phyloP scores from a whole-genome alignment of 2,329 filamentous ascomycete species.

The Dothistroma pini region DNA sequence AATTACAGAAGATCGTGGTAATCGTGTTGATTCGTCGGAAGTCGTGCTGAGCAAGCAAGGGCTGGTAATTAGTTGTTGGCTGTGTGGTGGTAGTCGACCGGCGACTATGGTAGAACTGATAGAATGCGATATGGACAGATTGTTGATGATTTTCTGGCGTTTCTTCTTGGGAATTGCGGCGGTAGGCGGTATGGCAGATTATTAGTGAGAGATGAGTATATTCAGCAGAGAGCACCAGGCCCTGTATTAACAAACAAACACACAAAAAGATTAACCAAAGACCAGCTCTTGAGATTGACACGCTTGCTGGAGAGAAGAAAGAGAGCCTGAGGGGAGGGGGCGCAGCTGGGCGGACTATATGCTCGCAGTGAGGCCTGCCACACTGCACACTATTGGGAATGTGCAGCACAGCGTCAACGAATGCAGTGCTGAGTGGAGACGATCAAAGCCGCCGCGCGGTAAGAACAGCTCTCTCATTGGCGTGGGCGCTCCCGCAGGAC shows the following conservation, averaged over 20 bases:
- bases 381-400: constrained; percentile 25
- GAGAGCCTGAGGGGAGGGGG: constrained; percentile 17
- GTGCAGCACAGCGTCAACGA: constrained; percentile 28
- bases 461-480: constrained; percentile 4
- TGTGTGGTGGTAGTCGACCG: constrained; percentile 30
- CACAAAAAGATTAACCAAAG: constrained; percentile 40
- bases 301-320: constrained; percentile 48
- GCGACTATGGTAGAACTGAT: constrained; percentile 26
- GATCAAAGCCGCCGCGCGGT: constrained; percentile 1
- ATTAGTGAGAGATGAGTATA: constrained; percentile 28
- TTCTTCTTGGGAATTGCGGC: constrained; percentile 20
- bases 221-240: constrained; percentile 44
- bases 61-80: constrained; percentile 42
- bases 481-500: background rate
- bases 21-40: constrained; percentile 24
- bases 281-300: constrained; percentile 50
- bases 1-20: constrained; percentile 16
- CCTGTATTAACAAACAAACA: constrained; percentile 40
- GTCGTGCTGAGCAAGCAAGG: constrained; percentile 47
- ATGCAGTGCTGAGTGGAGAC: constrained; percentile 19
- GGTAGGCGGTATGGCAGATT: constrained; percentile 19
- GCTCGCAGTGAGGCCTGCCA: constrained; percentile 2
- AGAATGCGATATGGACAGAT: constrained; percentile 29
- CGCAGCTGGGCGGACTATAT: constrained; percentile 14
- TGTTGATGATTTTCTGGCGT: constrained; percentile 17